phyloP scores from a whole-genome alignment of 441 rosid genomes.

The Arabidopsis lyrata region DNA sequence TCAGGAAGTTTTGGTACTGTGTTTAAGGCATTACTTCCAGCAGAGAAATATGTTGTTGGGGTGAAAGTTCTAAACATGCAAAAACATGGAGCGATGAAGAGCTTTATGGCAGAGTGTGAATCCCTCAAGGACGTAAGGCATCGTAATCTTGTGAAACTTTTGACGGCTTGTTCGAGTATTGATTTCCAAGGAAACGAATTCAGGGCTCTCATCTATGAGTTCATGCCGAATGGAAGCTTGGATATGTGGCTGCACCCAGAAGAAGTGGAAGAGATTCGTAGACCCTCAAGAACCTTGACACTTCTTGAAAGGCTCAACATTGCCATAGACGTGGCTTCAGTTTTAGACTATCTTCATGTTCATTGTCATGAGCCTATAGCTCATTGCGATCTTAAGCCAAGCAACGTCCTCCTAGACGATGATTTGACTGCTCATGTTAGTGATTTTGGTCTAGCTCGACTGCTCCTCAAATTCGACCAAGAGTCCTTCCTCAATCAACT shows the following conservation, averaged over 20 bases:
- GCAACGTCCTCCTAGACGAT: slow-evolving; percentile 25
- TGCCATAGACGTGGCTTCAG: slow-evolving; percentile 37
- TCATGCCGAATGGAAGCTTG: slow-evolving; percentile 40
- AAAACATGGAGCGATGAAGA: slow-evolving; percentile 27
- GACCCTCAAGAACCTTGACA: slow-evolving; percentile 20
- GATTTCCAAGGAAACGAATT: slow-evolving; percentile 37
- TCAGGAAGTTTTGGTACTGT: slow-evolving; percentile 34
- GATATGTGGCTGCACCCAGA: slow-evolving; percentile 38
- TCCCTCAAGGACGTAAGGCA: slow-evolving; percentile 30
- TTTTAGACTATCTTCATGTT: slow-evolving; percentile 33
- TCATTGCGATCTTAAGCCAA: slow-evolving; percentile 41
- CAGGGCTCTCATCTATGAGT: slow-evolving; percentile 33
- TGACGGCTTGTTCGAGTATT: slow-evolving; percentile 28
- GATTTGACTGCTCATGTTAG: slow-evolving; percentile 31
- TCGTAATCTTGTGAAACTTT: slow-evolving; percentile 37
- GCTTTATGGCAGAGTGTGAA: slow-evolving; percentile 42
- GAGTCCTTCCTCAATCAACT: slow-evolving; percentile 2
- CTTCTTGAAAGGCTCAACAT: slow-evolving; percentile 29
- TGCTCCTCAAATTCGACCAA: slow-evolving; percentile 9
- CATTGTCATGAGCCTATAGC: slow-evolving; percentile 13
- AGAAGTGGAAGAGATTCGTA: not conserved
- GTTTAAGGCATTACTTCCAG: slow-evolving; percentile 15
- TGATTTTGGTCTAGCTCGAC: slow-evolving; percentile 34
- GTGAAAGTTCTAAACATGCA: slow-evolving; percentile 38
- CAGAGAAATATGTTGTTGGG: not conserved